Base-by-base conservation (phyloP, 2,329 filamentous ascomycete genomes). In the Dendryphion nanum region DNA sequence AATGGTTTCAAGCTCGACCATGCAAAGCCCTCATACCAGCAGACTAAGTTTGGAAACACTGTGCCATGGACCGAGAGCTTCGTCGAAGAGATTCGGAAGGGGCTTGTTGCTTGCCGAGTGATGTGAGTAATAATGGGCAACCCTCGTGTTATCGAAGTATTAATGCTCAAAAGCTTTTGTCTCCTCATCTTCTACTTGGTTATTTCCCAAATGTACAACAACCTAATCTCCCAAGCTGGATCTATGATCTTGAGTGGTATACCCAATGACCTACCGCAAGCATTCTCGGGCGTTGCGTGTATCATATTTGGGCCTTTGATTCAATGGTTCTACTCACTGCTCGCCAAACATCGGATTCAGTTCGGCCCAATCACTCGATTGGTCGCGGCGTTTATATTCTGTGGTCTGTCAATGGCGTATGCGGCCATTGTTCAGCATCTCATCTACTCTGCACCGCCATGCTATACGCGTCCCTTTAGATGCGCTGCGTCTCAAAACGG, bases 401-500 rank as follows among this genome's bases (percentile, higher is more conserved):
- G 38, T 5, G 44, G 38, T 6, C 10, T 35, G 4, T 41, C 38
- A 18, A 52, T 60, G 44, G 53, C 42, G 2, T 57, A 50, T 30
- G 53, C 56, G 8, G 42, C 56, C 0, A 45, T 40, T 3, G 17
- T 57, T 1, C 60, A 64, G 31, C 29, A 53, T 7, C 33, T 59
- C n/a, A 64, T 68, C 13, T 68, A 66, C 37, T 33, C 13, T 1
- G 46, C 51, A 2, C 33, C 50, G 2, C 60, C 59, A 2, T 64
- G 59, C 34, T 62, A 55, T 38, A 32, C 45, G 12, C 38, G 33
- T 68, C 50, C 75, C 68, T 50, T 61, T 1, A 46, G 34, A 4
- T 71, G 68, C 41, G 15, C 46, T 1, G 64, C 60, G 1, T 39
- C 32, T 6, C 20, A 14, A 3, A 26, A 18, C 15, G 30, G 30